These are phyloP conservation scores for Rhizopus sp. DNA, from an alignment of 371 early-diverging fungal species.

Conservation along the genomic window DNA sequence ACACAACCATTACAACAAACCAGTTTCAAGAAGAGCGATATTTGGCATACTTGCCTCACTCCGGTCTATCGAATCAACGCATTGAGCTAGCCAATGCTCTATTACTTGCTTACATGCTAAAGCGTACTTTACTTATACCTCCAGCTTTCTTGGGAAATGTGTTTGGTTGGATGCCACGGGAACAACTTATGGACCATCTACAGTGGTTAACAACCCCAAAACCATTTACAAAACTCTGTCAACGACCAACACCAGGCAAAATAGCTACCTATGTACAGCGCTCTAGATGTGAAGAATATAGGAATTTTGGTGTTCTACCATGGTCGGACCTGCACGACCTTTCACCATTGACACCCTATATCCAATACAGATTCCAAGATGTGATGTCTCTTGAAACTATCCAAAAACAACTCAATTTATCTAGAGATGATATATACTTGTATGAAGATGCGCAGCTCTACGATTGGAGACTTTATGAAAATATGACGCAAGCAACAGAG, in stretches of 20 bases:
- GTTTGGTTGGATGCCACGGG: conserved; percentile 38
- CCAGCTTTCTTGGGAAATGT: conserved; percentile 51
- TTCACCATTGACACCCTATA: conserved; percentile 9
- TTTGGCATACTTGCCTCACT: conserved; percentile 61
- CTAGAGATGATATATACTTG: conserved; percentile 28
- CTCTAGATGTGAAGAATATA: conserved; percentile 33
- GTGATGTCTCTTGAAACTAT: conserved; percentile 25
- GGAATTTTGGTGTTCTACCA: conserved; percentile 29
- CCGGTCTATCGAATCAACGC: conserved; percentile 61
- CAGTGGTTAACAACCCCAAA: conserved; percentile 38
- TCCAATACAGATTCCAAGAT: conserved; percentile 25
- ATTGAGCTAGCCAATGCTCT: conserved; percentile 61
- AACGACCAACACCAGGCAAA: conserved; percentile 20
- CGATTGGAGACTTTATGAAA: conserved; percentile 51
- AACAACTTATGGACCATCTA: conserved; percentile 20
- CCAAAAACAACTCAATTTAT: conserved; percentile 24
- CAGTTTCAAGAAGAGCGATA: conserved; percentile 22
- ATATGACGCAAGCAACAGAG: conserved; percentile 14
- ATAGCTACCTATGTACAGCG: conserved; percentile 22
- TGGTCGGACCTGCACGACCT: conserved; percentile 44
- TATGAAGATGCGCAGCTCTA: conserved; percentile 42
- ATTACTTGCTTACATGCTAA: conserved; percentile 48
- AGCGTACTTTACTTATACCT: conserved; percentile 61
- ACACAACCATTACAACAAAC: neutral
- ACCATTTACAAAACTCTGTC: conserved; percentile 28